Conservation (phyloP, 2,329 filamentous ascomycete genomes). For the Aspergillus intermedius region DNA sequence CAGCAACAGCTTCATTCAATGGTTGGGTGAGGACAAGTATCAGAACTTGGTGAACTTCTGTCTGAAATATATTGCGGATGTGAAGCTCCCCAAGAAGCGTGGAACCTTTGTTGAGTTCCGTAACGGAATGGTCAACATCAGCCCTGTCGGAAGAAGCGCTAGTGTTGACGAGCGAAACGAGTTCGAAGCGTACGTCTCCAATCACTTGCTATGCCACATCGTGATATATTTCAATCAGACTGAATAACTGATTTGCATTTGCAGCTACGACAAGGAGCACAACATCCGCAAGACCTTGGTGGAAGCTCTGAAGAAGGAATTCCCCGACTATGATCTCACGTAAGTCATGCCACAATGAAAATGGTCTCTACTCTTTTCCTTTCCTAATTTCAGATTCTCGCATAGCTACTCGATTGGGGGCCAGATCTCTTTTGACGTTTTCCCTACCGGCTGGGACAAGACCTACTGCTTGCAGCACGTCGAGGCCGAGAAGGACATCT, state of each 20-base stretch:
- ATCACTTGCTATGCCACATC: not conserved
- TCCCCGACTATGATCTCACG: slow-evolving; percentile 77
- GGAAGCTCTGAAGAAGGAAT: slow-evolving; percentile 67
- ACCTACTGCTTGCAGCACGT: slow-evolving; percentile 90
- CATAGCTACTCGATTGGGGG: slow-evolving; percentile 84
- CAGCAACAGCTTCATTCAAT: slow-evolving; percentile 81
- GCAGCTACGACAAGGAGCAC: slow-evolving; percentile 65
- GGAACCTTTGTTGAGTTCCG: slow-evolving; percentile 63
- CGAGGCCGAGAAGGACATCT: slow-evolving; percentile 69
- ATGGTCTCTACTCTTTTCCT: slow-evolving; percentile 4
- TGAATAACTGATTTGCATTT: slow-evolving; percentile 7
- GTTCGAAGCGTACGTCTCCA: slow-evolving; percentile 56
- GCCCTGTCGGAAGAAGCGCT: slow-evolving; percentile 70
- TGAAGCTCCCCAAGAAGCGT: slow-evolving; percentile 57
- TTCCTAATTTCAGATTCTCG: slow-evolving; percentile 2
- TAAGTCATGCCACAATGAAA: slow-evolving; percentile 42
- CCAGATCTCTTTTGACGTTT: slow-evolving; percentile 97
- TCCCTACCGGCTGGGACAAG: slow-evolving; percentile 97
- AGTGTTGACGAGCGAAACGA: slow-evolving; percentile 70
- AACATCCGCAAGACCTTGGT: slow-evolving; percentile 73
- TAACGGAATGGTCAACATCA: slow-evolving; percentile 61
- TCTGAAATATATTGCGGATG: slow-evolving; percentile 55
- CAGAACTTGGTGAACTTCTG: slow-evolving; percentile 55
- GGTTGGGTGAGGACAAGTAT: slow-evolving; percentile 76
- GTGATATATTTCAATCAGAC: not conserved